phyloP scores from a whole-genome alignment of 2,329 filamentous ascomycete species.

The Sphaerulina vaccinii region DNA sequence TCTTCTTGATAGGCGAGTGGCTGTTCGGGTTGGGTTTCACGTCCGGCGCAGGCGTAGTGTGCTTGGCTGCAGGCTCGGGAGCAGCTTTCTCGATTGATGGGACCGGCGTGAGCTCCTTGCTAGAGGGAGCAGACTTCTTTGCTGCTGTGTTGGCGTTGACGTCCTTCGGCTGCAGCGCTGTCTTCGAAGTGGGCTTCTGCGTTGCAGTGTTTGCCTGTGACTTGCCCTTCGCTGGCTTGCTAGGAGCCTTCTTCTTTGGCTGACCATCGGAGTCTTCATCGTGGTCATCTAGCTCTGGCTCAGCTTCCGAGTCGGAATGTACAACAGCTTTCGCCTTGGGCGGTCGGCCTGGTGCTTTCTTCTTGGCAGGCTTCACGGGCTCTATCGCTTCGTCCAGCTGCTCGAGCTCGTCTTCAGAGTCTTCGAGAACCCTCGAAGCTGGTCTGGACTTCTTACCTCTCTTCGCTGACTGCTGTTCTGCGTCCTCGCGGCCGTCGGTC shows the following conservation, averaged over 20 bases:
- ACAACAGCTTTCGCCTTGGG: slow-evolving; percentile 9
- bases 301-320: not conserved
- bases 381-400: not conserved
- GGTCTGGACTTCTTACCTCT: slow-evolving; percentile 1
- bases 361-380: slow-evolving; percentile 10
- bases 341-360: slow-evolving; percentile 16
- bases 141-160: slow-evolving; percentile 11
- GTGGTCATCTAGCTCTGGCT: slow-evolving; percentile 6
- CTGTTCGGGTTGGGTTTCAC: slow-evolving; percentile 13
- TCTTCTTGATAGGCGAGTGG: slow-evolving; percentile 26
- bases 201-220: slow-evolving; percentile 1
- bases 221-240: slow-evolving; percentile 32
- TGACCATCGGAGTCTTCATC: slow-evolving; percentile 15
- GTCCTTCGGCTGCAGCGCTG: slow-evolving; percentile 7
- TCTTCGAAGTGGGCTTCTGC: not conserved
- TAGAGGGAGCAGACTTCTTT: not conserved
- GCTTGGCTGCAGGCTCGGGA: not conserved
- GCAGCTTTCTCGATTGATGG: slow-evolving; percentile 6
- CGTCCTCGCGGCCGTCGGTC: not conserved
- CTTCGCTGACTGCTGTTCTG: not conserved
- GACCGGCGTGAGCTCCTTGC: slow-evolving; percentile 8
- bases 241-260: slow-evolving; percentile 43
- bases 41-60: slow-evolving; percentile 5
- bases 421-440: not conserved
- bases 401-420: slow-evolving; percentile 7